phyloP scores from a whole-genome alignment of 306 rosid genomes.

The Malus sieversii region DNA sequence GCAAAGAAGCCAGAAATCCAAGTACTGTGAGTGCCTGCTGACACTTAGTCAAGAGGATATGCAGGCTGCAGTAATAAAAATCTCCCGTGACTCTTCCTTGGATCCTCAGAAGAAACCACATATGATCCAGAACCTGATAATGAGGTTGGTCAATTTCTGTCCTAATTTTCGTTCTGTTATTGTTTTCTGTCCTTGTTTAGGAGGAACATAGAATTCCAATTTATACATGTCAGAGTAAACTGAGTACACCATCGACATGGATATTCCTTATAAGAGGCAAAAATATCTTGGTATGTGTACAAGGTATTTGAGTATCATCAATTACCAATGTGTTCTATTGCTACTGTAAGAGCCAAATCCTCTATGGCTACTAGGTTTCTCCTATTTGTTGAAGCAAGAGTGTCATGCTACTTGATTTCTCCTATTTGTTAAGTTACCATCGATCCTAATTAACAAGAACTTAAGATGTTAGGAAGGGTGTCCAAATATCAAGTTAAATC shows the following conservation, averaged over 20 bases:
- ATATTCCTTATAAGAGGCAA: background rate
- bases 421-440: background rate
- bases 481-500: background rate
- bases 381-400: background rate
- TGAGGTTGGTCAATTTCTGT: slow-evolving; percentile 50
- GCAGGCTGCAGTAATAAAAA: slow-evolving; percentile 67
- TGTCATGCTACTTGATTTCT: background rate
- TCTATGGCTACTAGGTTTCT: background rate
- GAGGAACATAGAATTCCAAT: background rate
- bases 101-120: slow-evolving; percentile 57
- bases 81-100: slow-evolving; percentile 63
- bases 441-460: background rate
- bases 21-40: slow-evolving; percentile 42
- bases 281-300: background rate
- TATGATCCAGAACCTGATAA: slow-evolving; percentile 68
- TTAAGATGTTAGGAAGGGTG: background rate
- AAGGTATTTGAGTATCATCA: background rate
- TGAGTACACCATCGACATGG: background rate
- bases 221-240: background rate
- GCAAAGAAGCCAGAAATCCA: slow-evolving; percentile 26
- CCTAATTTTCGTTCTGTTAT: background rate
- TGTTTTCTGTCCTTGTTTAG: background rate
- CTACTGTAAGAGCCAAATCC: background rate
- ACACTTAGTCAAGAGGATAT: slow-evolving; percentile 70
- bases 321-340: background rate